Base-by-base conservation (phyloP, 2,329 filamentous ascomycete genomes). In the Alternaria postmessia region DNA sequence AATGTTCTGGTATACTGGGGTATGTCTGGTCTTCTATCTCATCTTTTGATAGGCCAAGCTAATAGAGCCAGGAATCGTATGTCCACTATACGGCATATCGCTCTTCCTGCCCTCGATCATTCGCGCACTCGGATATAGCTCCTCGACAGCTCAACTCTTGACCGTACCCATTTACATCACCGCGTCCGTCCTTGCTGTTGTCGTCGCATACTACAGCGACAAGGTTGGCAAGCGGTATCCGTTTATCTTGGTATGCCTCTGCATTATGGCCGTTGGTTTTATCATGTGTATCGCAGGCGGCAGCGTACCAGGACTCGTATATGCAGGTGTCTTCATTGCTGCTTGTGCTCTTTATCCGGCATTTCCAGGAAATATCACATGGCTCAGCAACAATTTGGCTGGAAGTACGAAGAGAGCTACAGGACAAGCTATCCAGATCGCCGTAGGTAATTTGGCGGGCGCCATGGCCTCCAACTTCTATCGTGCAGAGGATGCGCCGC, bases 381-480 rank as follows among this genome's bases (percentile, higher is more conserved):
- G 84, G 84, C 75, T 87, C 57, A 82, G 82, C n/a, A 86, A 85
- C 72, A 87, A 86, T 60, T 64, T 86, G 4, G 79, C 81, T 2
- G 84, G 84, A 2, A 81, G 81, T 41, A 85, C 83, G 66, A 87
- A 86, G 72, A 79, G 82, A 49, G 80, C 83, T 2, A 80, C 83
- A 24, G 79, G 81, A 3, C 79, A 83, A 24, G 81, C 79, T 4
- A 80, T 84, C 18, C 83, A 85, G 70, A 81, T 86, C 52, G 79
- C 77, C 3, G 67, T 85, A 11, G 84, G 84, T 4, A 85, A 85
- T 62, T 63, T 83, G 78, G 72, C 71, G 24, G 72, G 74, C 54
- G 71, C 88, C 1, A 90, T 91, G 85, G 87, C 89, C 0, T 89
- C 88, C 5, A 92, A 92, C 69, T 91, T 92, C 68, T 92, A 92